Evolutionary conservation across 495 filamentous ascomycete genomes (phyloP), one percentile per base, ranked within the genome.

Genomic region (Schizothecium vesticola): DNA sequence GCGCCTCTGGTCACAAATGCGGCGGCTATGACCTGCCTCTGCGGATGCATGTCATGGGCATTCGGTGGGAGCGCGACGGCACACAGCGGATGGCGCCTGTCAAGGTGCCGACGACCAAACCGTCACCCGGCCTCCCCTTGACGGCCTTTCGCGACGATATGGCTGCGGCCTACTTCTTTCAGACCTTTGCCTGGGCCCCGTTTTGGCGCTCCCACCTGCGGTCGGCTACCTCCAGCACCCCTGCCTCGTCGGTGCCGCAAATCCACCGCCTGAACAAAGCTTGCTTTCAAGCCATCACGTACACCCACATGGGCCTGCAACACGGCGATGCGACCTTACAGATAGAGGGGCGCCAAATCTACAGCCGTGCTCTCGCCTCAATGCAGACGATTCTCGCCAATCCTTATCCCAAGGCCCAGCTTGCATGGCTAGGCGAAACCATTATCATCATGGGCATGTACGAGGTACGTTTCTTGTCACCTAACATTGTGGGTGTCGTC

Each of bases 171-270:
- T 69, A 56, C 57, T 69, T 69, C 13, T 69, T 64, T 29, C 24
- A 22, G 5, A 65, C 56, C 0, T 69, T 13, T 6, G 25, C 21
- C 10, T 69, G 67, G 67, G 67, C 67, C 23, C 67, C 67, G 2
- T 69, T 69, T 24, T 69, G 62, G 62, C 67, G 67, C 12, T 57
- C 62, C 12, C 21, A 36, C 7, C 29, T 69, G 4, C n/a, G 56
- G 7, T 65, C 25, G 5, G 56, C 57, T 22, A 33, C 26, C 28
- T 36, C 60, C 5, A 22, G 25, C 4, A 31, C 13, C 5, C 13
- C 13, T 6, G 13, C 33, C 3, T 43, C 1, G 23, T 25, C 22
- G 1, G 4, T 21, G 25, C 16, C 19, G 6, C 22, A 31, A 1
- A 29, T n/a, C 61, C 43, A 8, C 26, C 16, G 8, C 25, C 16